Conservation (phyloP, 2,329 filamentous ascomycete species). For the Trichoderma sp. region DNA sequence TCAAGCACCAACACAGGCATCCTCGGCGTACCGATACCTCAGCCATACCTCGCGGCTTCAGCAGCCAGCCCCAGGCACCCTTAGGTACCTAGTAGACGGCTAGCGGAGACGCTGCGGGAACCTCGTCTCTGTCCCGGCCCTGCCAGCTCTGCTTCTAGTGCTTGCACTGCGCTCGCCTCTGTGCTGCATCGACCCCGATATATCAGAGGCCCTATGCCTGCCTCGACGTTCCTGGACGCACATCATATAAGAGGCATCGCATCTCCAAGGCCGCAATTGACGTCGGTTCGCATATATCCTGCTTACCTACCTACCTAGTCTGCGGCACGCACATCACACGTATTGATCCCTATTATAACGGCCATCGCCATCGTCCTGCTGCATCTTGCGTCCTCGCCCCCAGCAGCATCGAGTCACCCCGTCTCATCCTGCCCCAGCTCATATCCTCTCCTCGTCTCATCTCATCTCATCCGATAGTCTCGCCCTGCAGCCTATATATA, state of each 20-base stretch:
- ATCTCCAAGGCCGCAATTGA: not conserved
- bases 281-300: conserved; percentile 8
- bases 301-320: no score
- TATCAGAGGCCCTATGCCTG: not conserved
- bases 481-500: not conserved
- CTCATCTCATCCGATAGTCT: not conserved
- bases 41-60: not conserved
- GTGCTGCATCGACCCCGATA: not conserved
- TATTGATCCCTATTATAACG: not conserved
- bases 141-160: not conserved
- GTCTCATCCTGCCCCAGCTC: not conserved
- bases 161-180: conserved; percentile 2
- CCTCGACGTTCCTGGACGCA: not conserved
- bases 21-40: not conserved
- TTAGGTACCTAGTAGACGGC: not conserved
- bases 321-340: no score
- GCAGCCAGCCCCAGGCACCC: not conserved
- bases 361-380: not conserved
- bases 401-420: not conserved
- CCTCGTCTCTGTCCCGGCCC: not conserved
- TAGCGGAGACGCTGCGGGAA: conserved; percentile 8
- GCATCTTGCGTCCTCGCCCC: not conserved
- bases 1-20: no score
- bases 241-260: conserved; percentile 21
- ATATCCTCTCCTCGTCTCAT: not conserved